A percentile compares a stretch with the other conserved stretches of the same genome.
Conservation (phyloP, 495 filamentous ascomycete species). For the Lichina pygmaea region DNA sequence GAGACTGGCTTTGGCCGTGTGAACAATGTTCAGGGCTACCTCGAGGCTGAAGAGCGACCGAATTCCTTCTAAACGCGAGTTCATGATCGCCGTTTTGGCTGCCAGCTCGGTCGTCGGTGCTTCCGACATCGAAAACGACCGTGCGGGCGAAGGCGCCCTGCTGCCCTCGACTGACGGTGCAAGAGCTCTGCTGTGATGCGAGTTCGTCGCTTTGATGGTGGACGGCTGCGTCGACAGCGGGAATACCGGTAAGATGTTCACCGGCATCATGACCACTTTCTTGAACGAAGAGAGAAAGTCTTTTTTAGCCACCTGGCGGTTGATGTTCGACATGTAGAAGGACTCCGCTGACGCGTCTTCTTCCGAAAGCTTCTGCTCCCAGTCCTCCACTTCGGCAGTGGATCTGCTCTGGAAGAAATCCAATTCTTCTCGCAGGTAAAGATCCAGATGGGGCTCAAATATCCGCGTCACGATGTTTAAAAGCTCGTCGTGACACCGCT, state of each 20-base stretch:
- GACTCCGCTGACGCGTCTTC: slow-evolving; percentile 79
- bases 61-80: slow-evolving; percentile 76
- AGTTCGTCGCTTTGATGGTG: slow-evolving; percentile 16
- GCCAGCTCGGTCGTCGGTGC: slow-evolving; percentile 75
- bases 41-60: slow-evolving; percentile 88
- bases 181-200: slow-evolving; percentile 4
- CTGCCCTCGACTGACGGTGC: slow-evolving; percentile 4
- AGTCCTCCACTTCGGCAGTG: slow-evolving; percentile 50
- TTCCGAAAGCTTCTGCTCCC: slow-evolving; percentile 78
- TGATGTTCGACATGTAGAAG: slow-evolving; percentile 84
- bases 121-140: slow-evolving; percentile 15
- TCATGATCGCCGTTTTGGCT: slow-evolving; percentile 92
- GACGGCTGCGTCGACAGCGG: slow-evolving; percentile 27
- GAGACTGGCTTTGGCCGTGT: slow-evolving; percentile 68
- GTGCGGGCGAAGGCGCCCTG: neutral
- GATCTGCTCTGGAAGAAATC: slow-evolving; percentile 53
- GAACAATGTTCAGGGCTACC: slow-evolving; percentile 68
- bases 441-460: slow-evolving; percentile 78
- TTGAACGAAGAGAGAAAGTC: slow-evolving; percentile 94
- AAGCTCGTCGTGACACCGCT: slow-evolving; percentile 26
- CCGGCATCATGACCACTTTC: slow-evolving; percentile 97
- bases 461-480: slow-evolving; percentile 34
- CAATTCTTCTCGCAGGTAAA: slow-evolving; percentile 82
- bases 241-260: slow-evolving; percentile 50
- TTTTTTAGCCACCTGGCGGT: slow-evolving; percentile 78